These are phyloP conservation scores for Taphrina communis DNA, from an alignment of 1,139 yeast genomes.

Conservation along the genomic window DNA sequence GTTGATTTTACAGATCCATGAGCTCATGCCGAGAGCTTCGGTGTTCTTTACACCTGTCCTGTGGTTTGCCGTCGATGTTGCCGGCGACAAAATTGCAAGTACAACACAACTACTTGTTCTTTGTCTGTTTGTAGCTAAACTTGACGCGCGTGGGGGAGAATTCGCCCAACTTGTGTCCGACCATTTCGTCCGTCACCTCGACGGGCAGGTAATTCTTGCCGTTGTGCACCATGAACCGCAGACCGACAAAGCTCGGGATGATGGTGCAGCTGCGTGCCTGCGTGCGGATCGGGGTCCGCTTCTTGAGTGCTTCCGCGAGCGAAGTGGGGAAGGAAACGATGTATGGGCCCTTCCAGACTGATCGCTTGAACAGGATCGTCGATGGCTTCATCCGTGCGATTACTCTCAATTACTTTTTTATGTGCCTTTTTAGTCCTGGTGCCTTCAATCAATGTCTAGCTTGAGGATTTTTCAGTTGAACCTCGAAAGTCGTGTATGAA, in stretches of 20 bases:
- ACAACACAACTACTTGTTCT: slow-evolving; percentile 20
- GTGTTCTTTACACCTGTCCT: no score
- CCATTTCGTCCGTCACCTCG: slow-evolving; percentile 92
- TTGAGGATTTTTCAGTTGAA: neutral
- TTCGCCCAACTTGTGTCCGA: slow-evolving; percentile 94
- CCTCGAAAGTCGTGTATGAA: no score
- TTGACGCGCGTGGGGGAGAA: slow-evolving; percentile 82
- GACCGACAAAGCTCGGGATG: slow-evolving; percentile 91
- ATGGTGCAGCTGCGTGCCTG: slow-evolving; percentile 94
- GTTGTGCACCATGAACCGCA: slow-evolving; percentile 82
- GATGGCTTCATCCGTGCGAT: slow-evolving; percentile 76
- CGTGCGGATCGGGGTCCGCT: slow-evolving; percentile 86
- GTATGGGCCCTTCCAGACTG: slow-evolving; percentile 93
- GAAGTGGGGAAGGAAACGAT: slow-evolving; percentile 81
- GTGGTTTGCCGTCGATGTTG: neutral
- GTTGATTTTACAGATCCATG: no score
- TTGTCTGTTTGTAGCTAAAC: slow-evolving; percentile 40
- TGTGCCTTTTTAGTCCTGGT: no score
- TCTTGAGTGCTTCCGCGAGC: slow-evolving; percentile 77
- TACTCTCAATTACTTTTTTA: no score
- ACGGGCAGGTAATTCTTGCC: slow-evolving; percentile 93
- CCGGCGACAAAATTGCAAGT: neutral
- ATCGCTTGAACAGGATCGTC: slow-evolving; percentile 60
- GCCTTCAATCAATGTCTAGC: no score
- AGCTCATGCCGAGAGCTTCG: no score